Conservation (phyloP, 768 basidiomycete genomes). For the Podaxis mareebaensis region DNA sequence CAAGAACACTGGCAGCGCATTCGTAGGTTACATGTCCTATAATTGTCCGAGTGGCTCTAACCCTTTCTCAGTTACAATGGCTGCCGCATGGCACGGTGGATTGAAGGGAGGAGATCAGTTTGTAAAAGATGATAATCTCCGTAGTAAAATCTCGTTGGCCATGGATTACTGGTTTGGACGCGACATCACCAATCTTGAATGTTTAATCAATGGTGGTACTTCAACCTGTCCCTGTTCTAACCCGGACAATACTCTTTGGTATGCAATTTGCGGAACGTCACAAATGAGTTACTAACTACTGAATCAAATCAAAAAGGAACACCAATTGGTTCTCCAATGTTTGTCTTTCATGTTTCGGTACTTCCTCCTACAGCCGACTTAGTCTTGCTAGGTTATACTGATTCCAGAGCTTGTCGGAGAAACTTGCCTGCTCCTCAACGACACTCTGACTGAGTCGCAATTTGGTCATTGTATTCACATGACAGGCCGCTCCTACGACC, state of each 20-base stretch:
- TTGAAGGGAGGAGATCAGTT: slow-evolving; percentile 40
- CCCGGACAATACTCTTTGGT: slow-evolving; percentile 44
- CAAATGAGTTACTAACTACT: neutral
- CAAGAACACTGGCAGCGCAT: slow-evolving; percentile 57
- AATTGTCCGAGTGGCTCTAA: slow-evolving; percentile 1
- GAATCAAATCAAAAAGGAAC: slow-evolving; percentile 43
- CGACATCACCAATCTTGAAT: slow-evolving; percentile 54
- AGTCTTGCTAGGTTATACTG: slow-evolving; percentile 48
- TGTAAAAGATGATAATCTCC: slow-evolving; percentile 39
- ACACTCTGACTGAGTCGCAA: slow-evolving; percentile 43
- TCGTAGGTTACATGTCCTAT: slow-evolving; percentile 31
- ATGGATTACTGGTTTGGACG: slow-evolving; percentile 67
- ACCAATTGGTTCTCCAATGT: slow-evolving; percentile 68
- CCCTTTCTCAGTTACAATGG: slow-evolving; percentile 44
- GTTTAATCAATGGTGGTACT: slow-evolving; percentile 56
- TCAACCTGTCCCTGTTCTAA: slow-evolving; percentile 56
- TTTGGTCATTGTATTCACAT: slow-evolving; percentile 49
- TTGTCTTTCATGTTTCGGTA: slow-evolving; percentile 18
- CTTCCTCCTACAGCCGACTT: neutral
- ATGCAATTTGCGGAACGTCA: slow-evolving; percentile 12
- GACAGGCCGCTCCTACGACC: slow-evolving; percentile 49
- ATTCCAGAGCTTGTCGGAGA: slow-evolving; percentile 60
- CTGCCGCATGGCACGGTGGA: slow-evolving; percentile 60
- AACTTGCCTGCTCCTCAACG: slow-evolving; percentile 55
- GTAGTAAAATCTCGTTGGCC: slow-evolving; percentile 43